These are phyloP conservation scores for Saccharomycopsis babjevae DNA, from an alignment of 805 yeast species.

Conservation along the genomic window DNA sequence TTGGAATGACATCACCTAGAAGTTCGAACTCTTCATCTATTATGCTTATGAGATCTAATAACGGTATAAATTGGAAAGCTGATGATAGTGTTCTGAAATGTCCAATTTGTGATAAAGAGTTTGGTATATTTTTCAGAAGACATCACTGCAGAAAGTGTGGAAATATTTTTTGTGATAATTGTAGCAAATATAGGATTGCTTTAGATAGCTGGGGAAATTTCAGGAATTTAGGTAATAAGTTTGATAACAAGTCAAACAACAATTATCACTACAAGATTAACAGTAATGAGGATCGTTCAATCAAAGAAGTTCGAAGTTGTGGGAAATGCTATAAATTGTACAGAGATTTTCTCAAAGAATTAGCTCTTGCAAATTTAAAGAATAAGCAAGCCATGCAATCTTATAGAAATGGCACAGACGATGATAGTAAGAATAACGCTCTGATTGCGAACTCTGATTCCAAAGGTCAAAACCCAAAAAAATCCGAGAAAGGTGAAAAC, in stretches of 20 bases:
- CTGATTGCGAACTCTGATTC: neutral
- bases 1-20: neutral
- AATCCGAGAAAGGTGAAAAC: neutral
- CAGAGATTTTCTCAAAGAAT: neutral
- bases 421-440: neutral
- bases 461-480: neutral
- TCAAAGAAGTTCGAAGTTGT: neutral
- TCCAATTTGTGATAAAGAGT: slow-evolving; percentile 9
- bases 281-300: neutral
- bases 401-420: neutral
- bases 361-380: neutral
- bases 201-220: slow-evolving; percentile 28
- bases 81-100: slow-evolving; percentile 8
- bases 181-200: slow-evolving; percentile 28
- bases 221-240: neutral
- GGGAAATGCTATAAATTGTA: neutral
- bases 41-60: neutral
- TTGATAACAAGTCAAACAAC: neutral
- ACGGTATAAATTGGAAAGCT: slow-evolving; percentile 14
- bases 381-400: neutral
- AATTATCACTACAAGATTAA: neutral
- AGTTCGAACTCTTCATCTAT: neutral
- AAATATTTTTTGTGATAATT: slow-evolving; percentile 31
- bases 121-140: slow-evolving; percentile 21
- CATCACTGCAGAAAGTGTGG: slow-evolving; percentile 35